Percentiles rank a stretch among this genome's conserved stretches.
Evolutionary conservation across 192 early-diverging fungal genomes (phyloP).

Genomic region (Linnemannia exigua): DNA sequence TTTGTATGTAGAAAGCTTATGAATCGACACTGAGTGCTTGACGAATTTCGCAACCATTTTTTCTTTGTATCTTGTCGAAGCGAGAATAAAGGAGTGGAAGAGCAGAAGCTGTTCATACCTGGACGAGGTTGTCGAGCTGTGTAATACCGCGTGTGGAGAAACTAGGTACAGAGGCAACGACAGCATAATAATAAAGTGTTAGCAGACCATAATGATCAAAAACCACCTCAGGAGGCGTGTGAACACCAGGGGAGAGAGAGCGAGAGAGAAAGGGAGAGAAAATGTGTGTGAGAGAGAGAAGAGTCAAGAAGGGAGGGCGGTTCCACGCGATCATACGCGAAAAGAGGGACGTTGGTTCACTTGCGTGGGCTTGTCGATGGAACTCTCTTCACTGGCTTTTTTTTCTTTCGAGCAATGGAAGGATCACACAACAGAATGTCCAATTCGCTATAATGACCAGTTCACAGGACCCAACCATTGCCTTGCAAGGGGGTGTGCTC

Average conservation of each 20-base stretch:
- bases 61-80: neutral
- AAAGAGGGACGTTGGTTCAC: neutral
- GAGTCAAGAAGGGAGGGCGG: neutral
- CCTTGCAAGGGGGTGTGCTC: neutral
- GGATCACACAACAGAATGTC: neutral
- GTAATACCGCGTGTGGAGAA: conserved; percentile 71
- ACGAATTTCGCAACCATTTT: neutral
- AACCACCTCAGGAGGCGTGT: neutral
- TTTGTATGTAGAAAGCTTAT: neutral
- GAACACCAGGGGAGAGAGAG: conserved; percentile 7
- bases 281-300: neutral
- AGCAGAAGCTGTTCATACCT: conserved; percentile 49
- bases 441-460: neutral
- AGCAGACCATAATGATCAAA: neutral
- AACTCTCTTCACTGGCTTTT: neutral
- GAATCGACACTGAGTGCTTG: neutral
- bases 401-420: neutral
- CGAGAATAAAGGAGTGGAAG: neutral
- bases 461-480: neutral
- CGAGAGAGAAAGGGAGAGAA: too few relatives aligned
- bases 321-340: conserved; percentile 2
- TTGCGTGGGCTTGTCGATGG: neutral
- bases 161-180: conserved; percentile 55
- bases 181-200: neutral
- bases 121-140: conserved; percentile 73